phyloP scores from a whole-genome alignment of 805 yeast genomes.

The Lachancea nothofagi region DNA sequence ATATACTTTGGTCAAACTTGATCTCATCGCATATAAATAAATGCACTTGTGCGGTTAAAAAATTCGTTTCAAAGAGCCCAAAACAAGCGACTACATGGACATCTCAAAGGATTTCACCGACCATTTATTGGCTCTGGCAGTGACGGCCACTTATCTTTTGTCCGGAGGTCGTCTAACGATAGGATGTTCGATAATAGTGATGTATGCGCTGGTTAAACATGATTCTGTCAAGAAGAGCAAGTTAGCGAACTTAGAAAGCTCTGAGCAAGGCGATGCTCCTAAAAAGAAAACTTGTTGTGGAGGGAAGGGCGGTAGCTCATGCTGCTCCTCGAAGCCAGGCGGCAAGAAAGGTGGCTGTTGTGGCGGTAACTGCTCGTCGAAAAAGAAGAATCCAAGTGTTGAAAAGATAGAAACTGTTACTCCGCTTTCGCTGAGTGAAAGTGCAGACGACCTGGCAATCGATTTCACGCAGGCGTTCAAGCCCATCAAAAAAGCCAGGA shows the following conservation, averaged over 20 bases:
- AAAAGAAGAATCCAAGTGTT: constrained; percentile 14
- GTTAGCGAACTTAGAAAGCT: background rate
- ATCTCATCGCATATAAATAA: constrained; percentile 8
- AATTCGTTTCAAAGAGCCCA: too few species aligned
- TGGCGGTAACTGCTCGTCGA: constrained; percentile 32
- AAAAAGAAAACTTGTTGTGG: constrained; percentile 25
- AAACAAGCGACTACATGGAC: background rate
- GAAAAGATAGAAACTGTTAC: constrained; percentile 4
- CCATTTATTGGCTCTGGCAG: constrained; percentile 4
- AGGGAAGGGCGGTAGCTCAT: constrained; percentile 15
- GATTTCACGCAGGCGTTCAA: constrained; percentile 39
- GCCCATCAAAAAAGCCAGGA: constrained; percentile 21
- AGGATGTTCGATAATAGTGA: constrained; percentile 26
- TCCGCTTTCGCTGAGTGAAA: constrained; percentile 13
- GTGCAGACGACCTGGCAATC: constrained; percentile 36
- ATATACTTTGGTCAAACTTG: background rate
- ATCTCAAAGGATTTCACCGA: constrained; percentile 1
- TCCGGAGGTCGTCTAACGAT: constrained; percentile 37
- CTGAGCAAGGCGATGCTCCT: background rate
- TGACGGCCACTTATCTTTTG: constrained; percentile 16
- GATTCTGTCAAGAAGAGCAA: constrained; percentile 9
- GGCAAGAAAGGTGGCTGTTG: constrained; percentile 29
- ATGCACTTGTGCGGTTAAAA: too few species aligned
- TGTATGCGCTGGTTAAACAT: constrained; percentile 23
- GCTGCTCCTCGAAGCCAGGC: constrained; percentile 11